Evolutionary conservation across 129 eudicot species (phyloP).

Genomic region (Helianthus tuberosus): DNA sequence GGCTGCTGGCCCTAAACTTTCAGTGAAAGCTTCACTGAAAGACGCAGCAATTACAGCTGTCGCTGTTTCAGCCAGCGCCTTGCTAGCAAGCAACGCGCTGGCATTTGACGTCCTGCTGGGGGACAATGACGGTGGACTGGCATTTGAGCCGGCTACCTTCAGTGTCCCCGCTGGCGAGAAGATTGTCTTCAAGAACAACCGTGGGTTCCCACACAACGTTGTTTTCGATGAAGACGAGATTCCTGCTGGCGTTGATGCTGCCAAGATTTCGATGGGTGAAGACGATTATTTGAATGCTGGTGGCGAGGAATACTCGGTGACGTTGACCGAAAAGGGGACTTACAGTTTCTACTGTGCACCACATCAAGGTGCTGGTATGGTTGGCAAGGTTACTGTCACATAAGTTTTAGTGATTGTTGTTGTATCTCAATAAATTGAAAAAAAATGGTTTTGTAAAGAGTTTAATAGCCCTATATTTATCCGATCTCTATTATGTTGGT

Average conservation of each 20-base stretch:
- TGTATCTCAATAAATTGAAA: not conserved
- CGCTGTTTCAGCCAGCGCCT: constrained; percentile 65
- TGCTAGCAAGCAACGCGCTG: constrained; percentile 74
- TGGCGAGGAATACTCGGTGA: constrained; percentile 61
- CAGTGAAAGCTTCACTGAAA: constrained; percentile 71
- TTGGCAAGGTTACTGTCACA: constrained; percentile 73
- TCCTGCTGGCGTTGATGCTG: constrained; percentile 72
- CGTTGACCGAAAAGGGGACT: constrained; percentile 81
- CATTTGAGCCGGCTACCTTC: constrained; percentile 58
- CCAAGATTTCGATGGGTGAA: constrained; percentile 73
- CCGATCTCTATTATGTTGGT: constrained; percentile 4
- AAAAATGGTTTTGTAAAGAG: too few relatives aligned
- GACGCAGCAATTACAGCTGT: constrained; percentile 54
- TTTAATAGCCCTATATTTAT: too few relatives aligned
- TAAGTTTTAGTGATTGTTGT: not conserved
- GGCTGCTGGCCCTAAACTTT: constrained; percentile 35
- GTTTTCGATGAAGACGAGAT: constrained; percentile 87
- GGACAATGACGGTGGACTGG: constrained; percentile 53
- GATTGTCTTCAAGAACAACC: constrained; percentile 79
- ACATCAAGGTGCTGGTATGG: constrained; percentile 96
- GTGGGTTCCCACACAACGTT: constrained; percentile 92
- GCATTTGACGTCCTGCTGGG: constrained; percentile 72
- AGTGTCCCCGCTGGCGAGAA: constrained; percentile 69
- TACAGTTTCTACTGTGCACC: constrained; percentile 85
- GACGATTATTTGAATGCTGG: constrained; percentile 69